Conservation (phyloP, 1,139 yeast genomes). For the Candida freyschussii region DNA sequence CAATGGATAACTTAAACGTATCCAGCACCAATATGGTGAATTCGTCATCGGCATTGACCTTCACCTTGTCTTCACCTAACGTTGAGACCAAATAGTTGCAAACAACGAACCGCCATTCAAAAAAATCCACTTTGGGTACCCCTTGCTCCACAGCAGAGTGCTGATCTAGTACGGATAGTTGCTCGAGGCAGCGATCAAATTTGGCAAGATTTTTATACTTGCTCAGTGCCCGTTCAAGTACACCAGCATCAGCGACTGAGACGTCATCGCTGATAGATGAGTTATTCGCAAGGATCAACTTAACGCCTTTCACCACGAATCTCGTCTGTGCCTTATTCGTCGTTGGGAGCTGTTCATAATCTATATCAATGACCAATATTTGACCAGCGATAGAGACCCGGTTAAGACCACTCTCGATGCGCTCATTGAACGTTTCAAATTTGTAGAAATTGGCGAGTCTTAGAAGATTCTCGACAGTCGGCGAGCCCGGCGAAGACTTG, state of each 20-base stretch:
- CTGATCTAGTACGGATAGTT: conserved; percentile 21
- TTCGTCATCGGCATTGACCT: conserved; percentile 18
- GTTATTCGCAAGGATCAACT: conserved; percentile 23
- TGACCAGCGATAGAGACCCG: conserved; percentile 26
- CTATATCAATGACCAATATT: conserved; percentile 25
- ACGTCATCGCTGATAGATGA: conserved; percentile 19
- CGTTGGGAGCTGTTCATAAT: conserved; percentile 13
- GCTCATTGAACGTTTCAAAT: conserved; percentile 24
- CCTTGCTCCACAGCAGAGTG: conserved; percentile 17
- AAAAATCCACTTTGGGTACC: conserved; percentile 15
- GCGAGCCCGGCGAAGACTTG: conserved; percentile 20
- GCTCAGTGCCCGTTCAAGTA: conserved; percentile 14
- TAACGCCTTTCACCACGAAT: conserved; percentile 11
- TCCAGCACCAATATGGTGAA: conserved; percentile 12
- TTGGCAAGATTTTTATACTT: conserved; percentile 13
- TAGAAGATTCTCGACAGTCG: conserved; percentile 24
- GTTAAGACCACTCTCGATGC: conserved; percentile 10
- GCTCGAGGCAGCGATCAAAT: conserved; percentile 19
- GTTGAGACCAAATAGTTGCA: conserved; percentile 3
- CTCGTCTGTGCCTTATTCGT: conserved; percentile 16
- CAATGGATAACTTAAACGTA: conserved; percentile 9
- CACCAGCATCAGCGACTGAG: conserved; percentile 10
- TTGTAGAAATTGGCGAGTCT: conserved; percentile 23
- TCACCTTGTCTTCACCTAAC: conserved; percentile 9
- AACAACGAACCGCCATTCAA: conserved; percentile 15